These are phyloP conservation scores for Hymenoscyphus occultus DNA, from an alignment of 2,329 filamentous ascomycete species.

Conservation along the genomic window DNA sequence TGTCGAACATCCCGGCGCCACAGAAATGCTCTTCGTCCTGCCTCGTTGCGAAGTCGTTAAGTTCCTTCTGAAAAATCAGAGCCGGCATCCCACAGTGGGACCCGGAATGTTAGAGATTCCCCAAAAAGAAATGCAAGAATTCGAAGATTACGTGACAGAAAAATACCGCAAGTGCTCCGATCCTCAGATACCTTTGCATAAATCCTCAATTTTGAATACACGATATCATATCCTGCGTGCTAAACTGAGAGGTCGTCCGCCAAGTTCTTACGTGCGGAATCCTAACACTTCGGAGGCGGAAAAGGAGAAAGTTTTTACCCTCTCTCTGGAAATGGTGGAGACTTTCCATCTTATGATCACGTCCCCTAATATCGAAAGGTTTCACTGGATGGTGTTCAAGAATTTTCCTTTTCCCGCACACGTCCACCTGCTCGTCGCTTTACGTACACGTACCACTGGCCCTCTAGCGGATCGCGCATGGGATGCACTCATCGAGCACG, in stretches of 20 bases:
- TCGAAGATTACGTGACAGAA: conserved; percentile 40
- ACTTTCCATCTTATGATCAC: conserved; percentile 34
- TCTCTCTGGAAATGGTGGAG: conserved; percentile 24
- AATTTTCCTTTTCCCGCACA: conserved; percentile 36
- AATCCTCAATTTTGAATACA: conserved; percentile 25
- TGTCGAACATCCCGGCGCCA: conserved; percentile 40
- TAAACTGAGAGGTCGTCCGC: conserved; percentile 25
- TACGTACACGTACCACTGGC: conserved; percentile 27
- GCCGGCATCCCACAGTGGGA: not conserved
- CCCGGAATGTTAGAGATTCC: conserved; percentile 2
- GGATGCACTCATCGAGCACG: conserved; percentile 17
- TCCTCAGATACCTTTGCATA: conserved; percentile 38
- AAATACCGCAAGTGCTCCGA: conserved; percentile 42
- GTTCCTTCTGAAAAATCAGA: conserved; percentile 14
- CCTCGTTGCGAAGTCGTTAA: conserved; percentile 36
- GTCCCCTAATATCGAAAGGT: conserved; percentile 26
- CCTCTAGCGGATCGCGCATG: conserved; percentile 30
- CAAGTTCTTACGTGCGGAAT: conserved; percentile 16
- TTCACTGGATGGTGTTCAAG: conserved; percentile 34
- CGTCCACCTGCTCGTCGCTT: conserved; percentile 32
- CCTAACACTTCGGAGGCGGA: conserved; percentile 17
- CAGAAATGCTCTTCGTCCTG: conserved; percentile 45
- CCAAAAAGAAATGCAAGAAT: conserved; percentile 16
- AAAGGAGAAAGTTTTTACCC: conserved; percentile 20
- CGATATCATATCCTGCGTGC: conserved; percentile 21